Conservation (phyloP, 106 monocot genomes). For the Phalaenopsis equestris region DNA sequence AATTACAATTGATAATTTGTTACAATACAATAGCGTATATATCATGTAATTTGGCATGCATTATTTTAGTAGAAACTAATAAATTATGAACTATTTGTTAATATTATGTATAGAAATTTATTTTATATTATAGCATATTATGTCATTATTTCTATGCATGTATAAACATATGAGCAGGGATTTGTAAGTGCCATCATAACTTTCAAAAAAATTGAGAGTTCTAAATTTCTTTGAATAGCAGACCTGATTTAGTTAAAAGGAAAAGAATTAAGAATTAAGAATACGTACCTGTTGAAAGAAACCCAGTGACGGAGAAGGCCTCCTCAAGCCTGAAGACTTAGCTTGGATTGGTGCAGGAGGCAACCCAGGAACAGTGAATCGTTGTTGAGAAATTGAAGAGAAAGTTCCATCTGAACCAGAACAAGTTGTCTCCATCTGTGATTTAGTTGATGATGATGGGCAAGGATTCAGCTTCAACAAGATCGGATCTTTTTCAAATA, state of each 20-base stretch:
- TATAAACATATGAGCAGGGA: no score
- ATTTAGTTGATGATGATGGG: conserved; percentile 4
- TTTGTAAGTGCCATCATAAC: no score
- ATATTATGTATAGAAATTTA: neutral
- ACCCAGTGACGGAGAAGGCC: conserved; percentile 72
- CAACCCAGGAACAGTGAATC: conserved; percentile 5
- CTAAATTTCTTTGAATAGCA: no score
- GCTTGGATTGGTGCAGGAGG: conserved; percentile 12
- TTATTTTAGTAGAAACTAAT: neutral
- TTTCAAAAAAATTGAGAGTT: no score
- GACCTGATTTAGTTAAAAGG: neutral
- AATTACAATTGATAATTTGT: neutral
- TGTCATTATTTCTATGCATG: no score
- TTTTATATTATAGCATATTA: neutral
- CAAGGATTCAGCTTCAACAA: conserved; percentile 7
- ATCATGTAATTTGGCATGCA: neutral
- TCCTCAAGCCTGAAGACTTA: conserved; percentile 55
- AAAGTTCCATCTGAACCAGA: conserved; percentile 1
- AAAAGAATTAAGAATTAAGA: neutral
- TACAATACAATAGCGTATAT: neutral
- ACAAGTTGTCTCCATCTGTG: conserved; percentile 1
- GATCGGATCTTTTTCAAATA: conserved; percentile 7
- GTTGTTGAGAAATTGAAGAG: conserved; percentile 13
- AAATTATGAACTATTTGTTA: neutral
- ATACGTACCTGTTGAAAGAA: conserved; percentile 52